Evolutionary conservation across 768 basidiomycete genomes (phyloP), one percentile per base, ranked within the genome.

Genomic region (Kwoniella heveanensis): DNA sequence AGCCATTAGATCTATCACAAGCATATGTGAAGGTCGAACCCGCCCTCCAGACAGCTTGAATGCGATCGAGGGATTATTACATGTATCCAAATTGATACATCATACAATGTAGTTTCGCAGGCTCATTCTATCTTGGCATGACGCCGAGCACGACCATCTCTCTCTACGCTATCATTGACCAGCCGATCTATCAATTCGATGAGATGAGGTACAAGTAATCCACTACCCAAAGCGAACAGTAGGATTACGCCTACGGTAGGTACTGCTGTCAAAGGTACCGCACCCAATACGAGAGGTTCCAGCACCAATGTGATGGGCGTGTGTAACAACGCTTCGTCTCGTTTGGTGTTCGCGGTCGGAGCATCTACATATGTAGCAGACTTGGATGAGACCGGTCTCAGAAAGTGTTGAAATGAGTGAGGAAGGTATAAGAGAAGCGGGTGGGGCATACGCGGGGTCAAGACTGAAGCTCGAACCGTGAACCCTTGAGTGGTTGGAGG

Each of bases 201-300:
- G 1, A 69, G 32, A 10, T 12, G 48, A 8, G 74, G 71, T 10
- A 68, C 63, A 24, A 13, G 26, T 10, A 64, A 17, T 12, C 46
- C 57, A 8, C 64, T 64, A 4, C 66, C 54, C 1, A 48, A 10
- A 12, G 53, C 61, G 26, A 66, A 51, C 7, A 66, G 17, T 10
- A 68, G 4, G 15, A 73, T 66, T 24, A 49, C n/a, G 17, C 39
- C 22, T 2, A 76, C 39, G 8, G 69, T 48, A 6, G 69, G 66
- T 22, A 73, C 1, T n/a, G 68, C 62, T 6, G 72, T 73, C 22
- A 49, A 53, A 0, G 74, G 74, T 27, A 76, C 25, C 0, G 66
- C 32, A 13, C 72, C 74, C 4, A 71, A 29, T 19, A 66, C 27
- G 12, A 73, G 61, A 5, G 58, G 58, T 27, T 60, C 58, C 7